These are phyloP conservation scores for Yamadazyma nakazawae DNA, from an alignment of 805 yeast species.

Conservation along the genomic window DNA sequence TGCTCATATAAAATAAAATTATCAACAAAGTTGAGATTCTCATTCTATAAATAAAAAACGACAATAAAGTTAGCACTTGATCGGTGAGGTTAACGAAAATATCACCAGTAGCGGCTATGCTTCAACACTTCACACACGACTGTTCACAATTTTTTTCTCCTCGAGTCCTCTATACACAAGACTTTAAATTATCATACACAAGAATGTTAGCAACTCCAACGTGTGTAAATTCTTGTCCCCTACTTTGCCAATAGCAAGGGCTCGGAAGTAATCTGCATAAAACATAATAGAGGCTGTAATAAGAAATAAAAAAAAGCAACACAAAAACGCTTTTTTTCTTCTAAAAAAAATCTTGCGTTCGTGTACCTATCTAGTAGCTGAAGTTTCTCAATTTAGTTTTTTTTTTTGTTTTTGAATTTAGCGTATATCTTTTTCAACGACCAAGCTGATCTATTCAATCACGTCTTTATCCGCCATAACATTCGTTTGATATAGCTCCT, in stretches of 20 bases:
- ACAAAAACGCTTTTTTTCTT: conserved; percentile 7
- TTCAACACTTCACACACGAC: too few relatives aligned
- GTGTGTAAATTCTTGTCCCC: conserved; percentile 4
- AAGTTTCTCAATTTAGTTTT: conserved; percentile 1
- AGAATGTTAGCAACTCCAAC: not conserved
- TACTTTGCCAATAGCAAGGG: not conserved
- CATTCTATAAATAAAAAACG: too few relatives aligned
- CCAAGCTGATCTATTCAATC: conserved; percentile 1
- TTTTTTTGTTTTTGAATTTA: conserved; percentile 3
- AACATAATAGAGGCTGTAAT: conserved; percentile 11
- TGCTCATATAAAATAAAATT: too few relatives aligned
- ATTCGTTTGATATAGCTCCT: not conserved
- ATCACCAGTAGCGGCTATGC: too few relatives aligned
- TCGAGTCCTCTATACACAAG: too few relatives aligned
- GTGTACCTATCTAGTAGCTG: not conserved
- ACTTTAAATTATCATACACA: not conserved
- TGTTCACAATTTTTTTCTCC: too few relatives aligned
- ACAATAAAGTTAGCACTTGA: too few relatives aligned
- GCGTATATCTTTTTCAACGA: conserved; percentile 3
- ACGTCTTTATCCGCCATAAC: not conserved
- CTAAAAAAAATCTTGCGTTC: conserved; percentile 3
- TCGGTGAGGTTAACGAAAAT: too few relatives aligned
- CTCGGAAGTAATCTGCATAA: conserved; percentile 2
- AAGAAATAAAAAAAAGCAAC: conserved; percentile 4
- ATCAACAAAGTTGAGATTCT: too few relatives aligned